phyloP scores from a whole-genome alignment of 345 rosid genomes.

The Reutealis trisperma region DNA sequence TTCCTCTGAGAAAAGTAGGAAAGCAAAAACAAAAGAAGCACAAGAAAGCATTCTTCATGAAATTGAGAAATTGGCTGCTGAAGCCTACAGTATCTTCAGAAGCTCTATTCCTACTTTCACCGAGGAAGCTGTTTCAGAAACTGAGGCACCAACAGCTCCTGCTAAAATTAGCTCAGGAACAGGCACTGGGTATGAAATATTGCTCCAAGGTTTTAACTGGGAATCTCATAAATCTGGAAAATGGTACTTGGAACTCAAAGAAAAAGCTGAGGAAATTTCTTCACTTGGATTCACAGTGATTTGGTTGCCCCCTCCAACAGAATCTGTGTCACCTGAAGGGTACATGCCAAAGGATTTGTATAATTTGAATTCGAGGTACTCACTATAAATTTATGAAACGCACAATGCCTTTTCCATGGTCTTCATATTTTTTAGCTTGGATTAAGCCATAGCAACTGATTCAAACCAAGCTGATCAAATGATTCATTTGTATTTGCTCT shows the following conservation, averaged over 20 bases:
- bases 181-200: conserved; percentile 80
- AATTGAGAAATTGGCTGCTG: conserved; percentile 96
- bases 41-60: conserved; percentile 88
- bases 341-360: conserved; percentile 96
- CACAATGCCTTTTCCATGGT: neutral
- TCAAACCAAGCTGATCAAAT: neutral
- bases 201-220: conserved; percentile 98
- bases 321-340: conserved; percentile 98
- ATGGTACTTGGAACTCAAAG: conserved; percentile 82
- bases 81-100: conserved; percentile 94
- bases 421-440: neutral
- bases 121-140: conserved; percentile 50
- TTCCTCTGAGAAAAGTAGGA: conserved; percentile 56
- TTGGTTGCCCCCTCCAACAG: conserved; percentile 98
- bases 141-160: conserved; percentile 43
- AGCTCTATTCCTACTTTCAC: conserved; percentile 61
- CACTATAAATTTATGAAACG: conserved; percentile 11
- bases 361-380: conserved; percentile 85
- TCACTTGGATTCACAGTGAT: conserved; percentile 80
- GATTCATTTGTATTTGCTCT: neutral
- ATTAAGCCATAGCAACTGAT: conserved; percentile 10
- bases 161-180: conserved; percentile 67
- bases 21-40: conserved; percentile 62
- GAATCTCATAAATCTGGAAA: conserved; percentile 89
- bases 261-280: conserved; percentile 67